Evolutionary conservation across 2,329 filamentous ascomycete species (phyloP).

Genomic region (Aspergillus brasiliensis): DNA sequence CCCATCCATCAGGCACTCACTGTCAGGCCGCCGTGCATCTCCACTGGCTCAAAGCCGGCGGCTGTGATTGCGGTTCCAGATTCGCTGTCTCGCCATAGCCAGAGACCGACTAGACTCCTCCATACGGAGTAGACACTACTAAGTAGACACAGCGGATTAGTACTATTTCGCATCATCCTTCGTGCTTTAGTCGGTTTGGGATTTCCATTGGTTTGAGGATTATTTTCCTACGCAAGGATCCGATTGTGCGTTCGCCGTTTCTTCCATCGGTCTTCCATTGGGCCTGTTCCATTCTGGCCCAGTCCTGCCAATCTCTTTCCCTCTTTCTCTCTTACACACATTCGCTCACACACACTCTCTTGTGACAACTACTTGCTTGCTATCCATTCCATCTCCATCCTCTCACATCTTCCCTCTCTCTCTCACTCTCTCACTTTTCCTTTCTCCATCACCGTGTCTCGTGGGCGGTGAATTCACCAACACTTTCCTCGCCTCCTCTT

Average conservation of each 20-base stretch:
- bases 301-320: conserved; percentile 1
- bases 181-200: not conserved
- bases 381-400: too few relatives aligned
- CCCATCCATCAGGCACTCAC: conserved; percentile 25
- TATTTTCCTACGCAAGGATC: not conserved
- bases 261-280: conserved; percentile 8
- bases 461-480: conserved; percentile 3
- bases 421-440: not conserved
- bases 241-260: not conserved
- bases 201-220: not conserved
- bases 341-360: not conserved
- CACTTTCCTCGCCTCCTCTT: not conserved
- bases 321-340: not conserved
- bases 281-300: not conserved
- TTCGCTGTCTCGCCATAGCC: not conserved
- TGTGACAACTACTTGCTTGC: too few relatives aligned
- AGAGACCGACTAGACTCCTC: too few relatives aligned
- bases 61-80: conserved; percentile 6
- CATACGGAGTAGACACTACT: not conserved
- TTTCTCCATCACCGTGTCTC: not conserved
- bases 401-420: too few relatives aligned
- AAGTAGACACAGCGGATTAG: too few relatives aligned
- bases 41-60: conserved; percentile 2
- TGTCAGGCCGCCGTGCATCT: conserved; percentile 31
- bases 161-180: not conserved